Evolutionary conservation across 164 flowering plant genomes (phyloP), one percentile per base, ranked within the genome.

Genomic region (Aristolochia californica): DNA sequence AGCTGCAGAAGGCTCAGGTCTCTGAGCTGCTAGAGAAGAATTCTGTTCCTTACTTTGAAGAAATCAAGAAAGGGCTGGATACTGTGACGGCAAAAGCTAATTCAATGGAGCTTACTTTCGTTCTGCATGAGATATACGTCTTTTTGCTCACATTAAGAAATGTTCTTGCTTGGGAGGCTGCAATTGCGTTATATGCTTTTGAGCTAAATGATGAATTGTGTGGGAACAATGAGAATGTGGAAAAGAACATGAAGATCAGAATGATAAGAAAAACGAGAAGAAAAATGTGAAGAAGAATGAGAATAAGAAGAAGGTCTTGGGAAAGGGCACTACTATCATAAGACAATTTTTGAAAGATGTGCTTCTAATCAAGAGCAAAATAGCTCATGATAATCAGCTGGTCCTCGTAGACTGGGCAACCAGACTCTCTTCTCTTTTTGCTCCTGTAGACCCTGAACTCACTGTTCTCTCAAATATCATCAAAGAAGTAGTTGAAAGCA

Each of bases 401-500:
- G 16, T 30, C 0, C 30, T 81, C 58, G 77, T 69, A 54, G 66
- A 67, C 53, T 78, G 69, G 77, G 74, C 66, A 9, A 53, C 59
- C 38, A 68, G 66, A 62, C 53, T 89, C 62, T 56, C 50, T n/a
- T 69, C 70, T 2, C 68, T 81, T 48, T 77, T 89, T 62, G 78
- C 87, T 23, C 83, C 85, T 1, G 81, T 71, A 59, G 67, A 71
- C 45, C 57, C 62, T 2, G 78, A 72, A 24, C 82, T 80, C 71
- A 78, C 72, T 57, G 28, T 30, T 26, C 68, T 89, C 20, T 15
- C 81, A 64, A 61, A 49, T 57, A 82, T 74, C 70, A 69, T 93
- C 20, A 89, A 83, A 63, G 91, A 81, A 40, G 72, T 82, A 56
- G 80, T 88, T 16, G 88, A 83, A 69, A 85, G 88, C 69, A 93